These are phyloP conservation scores for Ogataea trehalophila DNA, from an alignment of 805 yeast genomes.

Conservation along the genomic window DNA sequence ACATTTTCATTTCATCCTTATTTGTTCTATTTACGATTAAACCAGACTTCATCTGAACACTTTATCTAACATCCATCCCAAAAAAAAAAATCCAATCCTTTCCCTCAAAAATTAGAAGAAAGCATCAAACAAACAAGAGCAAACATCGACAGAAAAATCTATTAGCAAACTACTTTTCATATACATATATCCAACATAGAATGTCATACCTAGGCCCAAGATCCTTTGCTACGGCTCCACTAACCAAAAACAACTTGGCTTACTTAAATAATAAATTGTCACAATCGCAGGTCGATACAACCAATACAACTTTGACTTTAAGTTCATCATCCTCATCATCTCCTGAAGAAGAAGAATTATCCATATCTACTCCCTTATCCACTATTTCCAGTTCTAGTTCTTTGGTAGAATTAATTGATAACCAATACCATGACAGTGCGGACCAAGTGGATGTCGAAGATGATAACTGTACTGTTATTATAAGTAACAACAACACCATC, in stretches of 20 bases:
- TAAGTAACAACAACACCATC: slow-evolving; percentile 2
- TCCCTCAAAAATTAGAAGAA: no score
- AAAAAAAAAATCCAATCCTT: no score
- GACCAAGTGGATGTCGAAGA: slow-evolving; percentile 12
- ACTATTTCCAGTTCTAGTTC: slow-evolving; percentile 20
- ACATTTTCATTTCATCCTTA: no score
- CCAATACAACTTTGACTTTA: background rate
- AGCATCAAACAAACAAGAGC: no score
- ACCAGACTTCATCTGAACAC: no score
- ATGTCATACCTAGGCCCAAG: slow-evolving; percentile 35
- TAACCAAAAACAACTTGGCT: slow-evolving; percentile 29
- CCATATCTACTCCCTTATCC: slow-evolving; percentile 26
- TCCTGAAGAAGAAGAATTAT: slow-evolving; percentile 19
- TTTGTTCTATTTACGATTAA: no score
- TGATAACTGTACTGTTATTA: slow-evolving; percentile 23
- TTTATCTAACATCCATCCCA: no score
- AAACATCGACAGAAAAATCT: no score
- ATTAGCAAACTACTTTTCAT: background rate
- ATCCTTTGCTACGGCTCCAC: slow-evolving; percentile 32
- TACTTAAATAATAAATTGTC: slow-evolving; percentile 23
- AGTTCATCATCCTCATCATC: slow-evolving; percentile 18
- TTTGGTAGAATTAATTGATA: slow-evolving; percentile 7
- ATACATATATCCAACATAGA: background rate
- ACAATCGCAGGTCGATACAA: slow-evolving; percentile 5
- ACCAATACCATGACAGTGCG: background rate